Evolutionary conservation across 2,329 filamentous ascomycete genomes (phyloP).

Genomic region (Aspergillus carbonarius): DNA sequence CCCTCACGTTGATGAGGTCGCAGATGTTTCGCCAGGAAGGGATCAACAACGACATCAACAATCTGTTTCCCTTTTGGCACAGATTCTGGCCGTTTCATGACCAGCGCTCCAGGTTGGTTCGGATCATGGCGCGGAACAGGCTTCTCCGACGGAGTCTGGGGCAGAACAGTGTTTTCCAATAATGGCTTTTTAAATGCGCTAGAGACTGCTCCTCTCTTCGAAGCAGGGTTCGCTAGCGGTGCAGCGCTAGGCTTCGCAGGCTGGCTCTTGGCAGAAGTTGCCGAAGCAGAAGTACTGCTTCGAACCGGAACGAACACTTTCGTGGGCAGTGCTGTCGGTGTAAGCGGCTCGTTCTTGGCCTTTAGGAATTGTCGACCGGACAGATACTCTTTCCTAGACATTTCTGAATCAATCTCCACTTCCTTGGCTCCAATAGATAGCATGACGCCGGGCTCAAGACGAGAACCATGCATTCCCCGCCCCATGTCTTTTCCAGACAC

Average conservation of each 20-base stretch:
- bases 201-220: constrained; percentile 45
- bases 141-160: constrained; percentile 44
- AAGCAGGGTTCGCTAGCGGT: constrained; percentile 31
- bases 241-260: constrained; percentile 14
- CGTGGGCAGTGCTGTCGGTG: constrained; percentile 15
- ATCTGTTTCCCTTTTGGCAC: constrained; percentile 62
- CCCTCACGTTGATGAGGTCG: constrained; percentile 69
- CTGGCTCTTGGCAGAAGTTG: constrained; percentile 13
- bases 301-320: constrained; percentile 22
- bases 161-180: constrained; percentile 52
- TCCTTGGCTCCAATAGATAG: constrained; percentile 67
- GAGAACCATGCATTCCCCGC: constrained; percentile 54
- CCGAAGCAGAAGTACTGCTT: constrained; percentile 9
- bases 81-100: constrained; percentile 63
- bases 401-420: constrained; percentile 63
- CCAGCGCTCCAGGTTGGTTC: constrained; percentile 56
- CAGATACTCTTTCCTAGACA: constrained; percentile 61
- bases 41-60: constrained; percentile 72
- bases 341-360: constrained; percentile 24
- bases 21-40: constrained; percentile 61
- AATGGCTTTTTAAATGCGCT: constrained; percentile 63
- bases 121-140: constrained; percentile 67
- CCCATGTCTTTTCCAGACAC: constrained; percentile 64
- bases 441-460: constrained; percentile 59
- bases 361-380: constrained; percentile 30